These are phyloP conservation scores for Chlamydomonas applanata DNA, from an alignment of 139 green algal genomes.

Conservation along the genomic window DNA sequence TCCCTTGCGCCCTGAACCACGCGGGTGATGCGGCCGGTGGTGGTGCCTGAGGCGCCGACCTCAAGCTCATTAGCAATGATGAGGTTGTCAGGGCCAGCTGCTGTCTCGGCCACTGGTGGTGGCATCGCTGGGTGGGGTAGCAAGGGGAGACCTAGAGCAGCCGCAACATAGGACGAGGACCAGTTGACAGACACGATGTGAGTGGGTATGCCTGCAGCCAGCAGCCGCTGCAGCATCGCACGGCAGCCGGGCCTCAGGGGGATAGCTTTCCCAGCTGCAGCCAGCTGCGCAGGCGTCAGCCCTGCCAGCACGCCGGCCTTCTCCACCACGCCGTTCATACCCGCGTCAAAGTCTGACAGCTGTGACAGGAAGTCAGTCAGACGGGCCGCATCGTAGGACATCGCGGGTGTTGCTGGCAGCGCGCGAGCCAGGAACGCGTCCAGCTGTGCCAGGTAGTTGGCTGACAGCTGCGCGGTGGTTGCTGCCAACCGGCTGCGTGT, in stretches of 20 bases:
- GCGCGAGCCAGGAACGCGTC: conserved; percentile 32
- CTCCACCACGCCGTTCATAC: conserved; percentile 62
- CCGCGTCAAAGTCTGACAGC: conserved; percentile 63
- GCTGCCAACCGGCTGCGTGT: background rate
- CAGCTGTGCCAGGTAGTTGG: conserved; percentile 45
- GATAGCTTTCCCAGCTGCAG: conserved; percentile 29
- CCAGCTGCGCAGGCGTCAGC: conserved; percentile 15
- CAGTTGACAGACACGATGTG: conserved; percentile 80
- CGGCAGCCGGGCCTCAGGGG: conserved; percentile 48
- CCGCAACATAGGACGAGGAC: conserved; percentile 56
- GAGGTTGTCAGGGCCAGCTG: background rate
- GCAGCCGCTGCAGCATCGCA: conserved; percentile 36
- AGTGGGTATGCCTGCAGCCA: conserved; percentile 39
- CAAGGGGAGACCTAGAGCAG: conserved; percentile 12
- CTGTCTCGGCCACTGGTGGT: background rate
- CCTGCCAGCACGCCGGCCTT: conserved; percentile 55
- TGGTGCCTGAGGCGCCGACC: conserved; percentile 26
- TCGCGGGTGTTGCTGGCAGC: no score
- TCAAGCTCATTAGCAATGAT: conserved; percentile 61
- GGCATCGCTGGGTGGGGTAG: conserved; percentile 4
- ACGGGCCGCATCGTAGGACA: conserved; percentile 19
- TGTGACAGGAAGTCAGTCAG: conserved; percentile 25
- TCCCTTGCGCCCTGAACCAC: conserved; percentile 50
- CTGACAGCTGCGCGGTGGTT: conserved; percentile 29
- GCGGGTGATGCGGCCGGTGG: conserved; percentile 46